Conservation (phyloP, 371 early-diverging fungal species). For the Funneliformis caledonium region DNA sequence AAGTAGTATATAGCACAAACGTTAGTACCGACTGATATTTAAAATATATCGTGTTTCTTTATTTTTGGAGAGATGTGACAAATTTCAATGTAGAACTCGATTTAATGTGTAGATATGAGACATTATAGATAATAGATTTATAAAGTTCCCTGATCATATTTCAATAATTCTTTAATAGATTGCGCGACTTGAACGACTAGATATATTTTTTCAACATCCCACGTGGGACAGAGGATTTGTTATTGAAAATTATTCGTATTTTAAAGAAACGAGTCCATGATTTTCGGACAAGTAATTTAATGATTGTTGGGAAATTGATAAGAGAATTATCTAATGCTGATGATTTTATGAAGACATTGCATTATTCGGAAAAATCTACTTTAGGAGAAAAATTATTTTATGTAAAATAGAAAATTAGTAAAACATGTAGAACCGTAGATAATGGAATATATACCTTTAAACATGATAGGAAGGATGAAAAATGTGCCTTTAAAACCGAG, state of each 20-base stretch:
- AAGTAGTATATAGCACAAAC: slow-evolving; percentile 2
- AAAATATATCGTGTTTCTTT: background rate
- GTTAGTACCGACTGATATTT: background rate
- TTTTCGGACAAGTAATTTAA: too few species aligned
- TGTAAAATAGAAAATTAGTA: too few species aligned
- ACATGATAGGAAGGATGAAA: slow-evolving; percentile 8
- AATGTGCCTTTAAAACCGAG: background rate
- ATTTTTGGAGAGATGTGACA: slow-evolving; percentile 29
- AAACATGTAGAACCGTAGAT: too few species aligned
- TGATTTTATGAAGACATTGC: background rate
- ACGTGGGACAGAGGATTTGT: background rate
- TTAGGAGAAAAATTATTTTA: slow-evolving; percentile 14
- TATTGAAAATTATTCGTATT: background rate
- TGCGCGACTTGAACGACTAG: background rate
- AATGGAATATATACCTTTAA: too few species aligned
- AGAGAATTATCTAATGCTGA: background rate
- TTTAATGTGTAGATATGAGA: background rate
- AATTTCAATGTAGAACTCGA: slow-evolving; percentile 20
- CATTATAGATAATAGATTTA: background rate
- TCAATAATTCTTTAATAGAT: background rate
- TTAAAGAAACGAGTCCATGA: background rate
- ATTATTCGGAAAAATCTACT: background rate
- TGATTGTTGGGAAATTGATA: too few species aligned
- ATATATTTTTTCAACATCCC: slow-evolving; percentile 8
- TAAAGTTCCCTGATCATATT: background rate